Base-by-base conservation (phyloP, 1,284 basidiomycete species). In the Cystodermella granulosa region DNA sequence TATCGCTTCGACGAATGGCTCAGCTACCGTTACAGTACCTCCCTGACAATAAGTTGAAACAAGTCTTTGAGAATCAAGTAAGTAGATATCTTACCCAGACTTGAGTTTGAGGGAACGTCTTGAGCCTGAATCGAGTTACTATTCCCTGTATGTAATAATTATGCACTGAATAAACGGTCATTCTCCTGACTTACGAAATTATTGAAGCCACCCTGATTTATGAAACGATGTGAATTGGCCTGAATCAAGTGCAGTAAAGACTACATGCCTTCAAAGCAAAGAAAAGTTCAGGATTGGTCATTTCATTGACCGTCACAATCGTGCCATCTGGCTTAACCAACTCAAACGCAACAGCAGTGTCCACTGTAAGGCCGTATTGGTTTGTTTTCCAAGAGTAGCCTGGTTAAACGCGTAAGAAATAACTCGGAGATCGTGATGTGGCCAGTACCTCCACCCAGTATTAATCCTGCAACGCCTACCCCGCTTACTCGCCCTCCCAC, bases 391-490 rank as follows among this genome's bases (percentile, higher is more conserved):
- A 80, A 15, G 79, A 79, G 49, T 77, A 79, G 34, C 41, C 41
- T 42, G 17, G n/a, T n/a, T n/a, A n/a, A n/a, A n/a, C n/a, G n/a
- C 17, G 39, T 15, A 37, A 21, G 38, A 26, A 22, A n/a, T n/a
- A 38, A 15, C n/a, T 15, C 5, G 21, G 15, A 6, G 21, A 15
- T 4, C 40, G 26, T 26, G 41, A 39, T 28, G 31, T 39, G 18
- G n/a, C 34, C 18, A 17, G n/a, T 55, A 73, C 79, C 80, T 66
- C 78, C 79, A 1, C 78, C 77, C 0, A 81, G 68, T 0, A 65
- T 74, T 39, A 77, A 74, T 2, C 79, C 78, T 11, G 73, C 76
- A 2, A 80, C 74, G 15, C 80, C 79, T 7, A 80, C 72, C 15
- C 79, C 76, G 1, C 68, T 49, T 0, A 74, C 71, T 4, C 78